A percentile compares a stretch with the other conserved stretches of the same genome.
phyloP scores from a whole-genome alignment of 345 rosid species.

The Eucalyptus guilfoylei region DNA sequence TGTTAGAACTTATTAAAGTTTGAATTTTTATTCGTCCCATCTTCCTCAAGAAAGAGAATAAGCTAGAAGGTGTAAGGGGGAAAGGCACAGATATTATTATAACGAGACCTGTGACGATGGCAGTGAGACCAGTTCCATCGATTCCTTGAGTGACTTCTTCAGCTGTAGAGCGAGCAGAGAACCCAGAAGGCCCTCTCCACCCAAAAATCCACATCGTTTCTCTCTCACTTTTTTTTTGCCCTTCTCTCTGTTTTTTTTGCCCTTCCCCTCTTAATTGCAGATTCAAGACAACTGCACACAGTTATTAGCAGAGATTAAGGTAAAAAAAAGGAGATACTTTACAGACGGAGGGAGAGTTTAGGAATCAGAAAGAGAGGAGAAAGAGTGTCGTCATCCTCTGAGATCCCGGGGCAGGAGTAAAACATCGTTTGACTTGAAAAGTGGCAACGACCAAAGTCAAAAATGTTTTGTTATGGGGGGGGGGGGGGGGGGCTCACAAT shows the following conservation, averaged over 20 bases:
- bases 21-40: neutral
- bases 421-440: neutral
- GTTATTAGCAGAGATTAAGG: neutral
- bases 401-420: neutral
- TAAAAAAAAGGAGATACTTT: neutral
- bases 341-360: neutral
- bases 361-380: neutral
- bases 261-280: neutral
- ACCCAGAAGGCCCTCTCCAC: neutral
- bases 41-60: neutral
- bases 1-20: neutral
- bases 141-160: conserved; percentile 33
- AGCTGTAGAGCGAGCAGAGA: conserved; percentile 19
- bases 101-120: conserved; percentile 28
- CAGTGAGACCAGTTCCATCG: conserved; percentile 38
- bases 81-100: neutral
- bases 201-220: neutral
- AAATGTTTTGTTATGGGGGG: neutral
- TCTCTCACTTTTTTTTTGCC: neutral
- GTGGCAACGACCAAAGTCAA: neutral
- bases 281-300: neutral
- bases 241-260: neutral
- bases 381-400: neutral
- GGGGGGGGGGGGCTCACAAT: neutral
- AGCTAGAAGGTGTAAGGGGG: neutral